phyloP scores from a whole-genome alignment of 345 rosid genomes.

The Conringia planisiliqua region DNA sequence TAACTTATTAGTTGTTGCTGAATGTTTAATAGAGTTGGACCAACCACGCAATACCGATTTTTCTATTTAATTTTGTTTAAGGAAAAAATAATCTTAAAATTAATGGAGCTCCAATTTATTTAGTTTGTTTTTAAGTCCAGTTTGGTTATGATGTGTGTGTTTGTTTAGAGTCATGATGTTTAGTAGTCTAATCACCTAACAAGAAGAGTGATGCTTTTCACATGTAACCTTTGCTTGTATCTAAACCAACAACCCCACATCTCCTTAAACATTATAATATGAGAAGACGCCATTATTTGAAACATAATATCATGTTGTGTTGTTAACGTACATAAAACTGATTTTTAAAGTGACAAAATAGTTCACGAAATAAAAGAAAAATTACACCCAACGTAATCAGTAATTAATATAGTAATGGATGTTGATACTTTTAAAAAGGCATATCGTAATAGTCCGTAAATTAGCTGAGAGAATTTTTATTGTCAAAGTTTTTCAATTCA shows the following conservation, averaged over 20 bases:
- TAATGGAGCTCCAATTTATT: background rate
- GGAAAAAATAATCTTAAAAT: background rate
- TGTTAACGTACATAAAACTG: background rate
- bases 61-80: background rate
- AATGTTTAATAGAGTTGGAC: background rate
- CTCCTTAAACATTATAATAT: background rate
- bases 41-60: background rate
- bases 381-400: background rate
- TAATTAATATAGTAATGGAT: background rate
- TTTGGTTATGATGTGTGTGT: background rate
- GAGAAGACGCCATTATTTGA: background rate
- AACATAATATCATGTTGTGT: background rate
- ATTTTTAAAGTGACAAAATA: background rate
- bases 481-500: no score
- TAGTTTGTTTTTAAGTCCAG: background rate
- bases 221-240: constrained; percentile 13
- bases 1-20: background rate
- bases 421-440: background rate
- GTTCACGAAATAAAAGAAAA: background rate
- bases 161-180: constrained; percentile 20
- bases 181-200: constrained; percentile 24
- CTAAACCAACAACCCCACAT: constrained; percentile 13
- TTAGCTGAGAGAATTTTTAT: background rate
- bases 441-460: background rate
- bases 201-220: constrained; percentile 1